A percentile compares a stretch with the other conserved stretches of the same genome.
Conservation (phyloP, 2,329 filamentous ascomycete genomes). For the Fusarium odoratissimum region DNA sequence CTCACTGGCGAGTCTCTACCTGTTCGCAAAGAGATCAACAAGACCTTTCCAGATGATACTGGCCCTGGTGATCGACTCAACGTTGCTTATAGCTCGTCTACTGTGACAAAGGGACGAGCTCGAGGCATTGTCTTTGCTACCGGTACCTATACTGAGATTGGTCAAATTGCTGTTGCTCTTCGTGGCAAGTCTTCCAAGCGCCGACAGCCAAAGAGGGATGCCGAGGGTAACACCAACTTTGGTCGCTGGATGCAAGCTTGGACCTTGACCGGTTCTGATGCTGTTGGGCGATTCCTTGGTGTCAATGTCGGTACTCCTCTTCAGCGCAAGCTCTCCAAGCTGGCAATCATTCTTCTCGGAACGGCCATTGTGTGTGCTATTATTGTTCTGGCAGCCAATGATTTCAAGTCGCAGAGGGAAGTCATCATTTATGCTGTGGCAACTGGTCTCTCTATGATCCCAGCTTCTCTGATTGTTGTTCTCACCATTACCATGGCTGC, state of each 20-base stretch:
- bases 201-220: constrained; percentile 55
- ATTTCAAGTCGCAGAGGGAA: constrained; percentile 63
- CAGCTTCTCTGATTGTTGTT: constrained; percentile 60
- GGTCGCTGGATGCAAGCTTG: constrained; percentile 52
- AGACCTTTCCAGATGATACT: constrained; percentile 56
- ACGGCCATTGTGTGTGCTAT: constrained; percentile 76
- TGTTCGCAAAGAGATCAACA: constrained; percentile 63
- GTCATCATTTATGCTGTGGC: constrained; percentile 67
- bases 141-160: constrained; percentile 71
- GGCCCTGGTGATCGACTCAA: constrained; percentile 70
- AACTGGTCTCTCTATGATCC: constrained; percentile 62
- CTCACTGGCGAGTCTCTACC: constrained; percentile 74
- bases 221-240: constrained; percentile 54
- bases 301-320: constrained; percentile 77
- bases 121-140: constrained; percentile 71
- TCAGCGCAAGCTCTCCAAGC: constrained; percentile 74
- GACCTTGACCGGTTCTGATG: constrained; percentile 60
- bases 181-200: constrained; percentile 50
- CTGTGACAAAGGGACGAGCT: constrained; percentile 70
- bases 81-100: constrained; percentile 71
- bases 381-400: constrained; percentile 75
- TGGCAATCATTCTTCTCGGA: constrained; percentile 73
- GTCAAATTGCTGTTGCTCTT: constrained; percentile 66
- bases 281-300: constrained; percentile 72
- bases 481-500: constrained; percentile 70